A percentile compares a stretch with the other conserved stretches of the same genome.
These are phyloP conservation scores for Dorcoceras hygrometricum DNA, from an alignment of 257 asterid genomes.

Conservation along the genomic window DNA sequence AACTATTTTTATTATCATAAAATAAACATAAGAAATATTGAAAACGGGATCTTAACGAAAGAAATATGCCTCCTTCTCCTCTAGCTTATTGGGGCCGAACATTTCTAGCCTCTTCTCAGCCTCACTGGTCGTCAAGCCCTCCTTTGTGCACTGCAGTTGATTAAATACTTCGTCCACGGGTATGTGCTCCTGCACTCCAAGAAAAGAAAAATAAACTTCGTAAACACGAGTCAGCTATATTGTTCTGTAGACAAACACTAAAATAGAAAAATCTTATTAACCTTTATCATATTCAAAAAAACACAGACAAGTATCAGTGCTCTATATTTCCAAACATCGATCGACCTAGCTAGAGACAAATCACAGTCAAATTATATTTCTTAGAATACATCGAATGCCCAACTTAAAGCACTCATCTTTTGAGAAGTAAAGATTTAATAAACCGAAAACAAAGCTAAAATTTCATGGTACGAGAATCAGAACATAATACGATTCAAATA, in stretches of 20 bases:
- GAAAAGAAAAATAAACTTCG: not conserved
- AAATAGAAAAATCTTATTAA: no score
- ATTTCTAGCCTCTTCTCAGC: constrained; percentile 56
- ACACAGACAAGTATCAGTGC: no score
- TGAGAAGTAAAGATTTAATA: not conserved
- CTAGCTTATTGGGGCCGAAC: constrained; percentile 86
- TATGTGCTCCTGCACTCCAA: constrained; percentile 53
- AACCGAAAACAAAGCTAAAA: not conserved
- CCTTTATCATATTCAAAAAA: no score
- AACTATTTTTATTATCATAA: not conserved
- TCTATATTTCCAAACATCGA: no score
- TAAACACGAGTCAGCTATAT: not conserved
- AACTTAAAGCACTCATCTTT: not conserved
- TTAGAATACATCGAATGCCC: not conserved
- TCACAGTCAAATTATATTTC: no score
- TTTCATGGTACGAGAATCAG: not conserved
- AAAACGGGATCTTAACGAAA: not conserved
- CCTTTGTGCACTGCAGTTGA: constrained; percentile 60
- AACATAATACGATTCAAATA: not conserved
- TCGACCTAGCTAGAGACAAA: no score
- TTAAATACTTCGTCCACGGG: constrained; percentile 76
- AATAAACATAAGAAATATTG: not conserved
- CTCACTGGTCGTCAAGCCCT: constrained; percentile 58
- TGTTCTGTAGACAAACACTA: not conserved
- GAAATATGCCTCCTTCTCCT: constrained; percentile 64